Evolutionary conservation across 2,329 filamentous ascomycete genomes (phyloP).

Genomic region (Colletotrichum tamarilloi): DNA sequence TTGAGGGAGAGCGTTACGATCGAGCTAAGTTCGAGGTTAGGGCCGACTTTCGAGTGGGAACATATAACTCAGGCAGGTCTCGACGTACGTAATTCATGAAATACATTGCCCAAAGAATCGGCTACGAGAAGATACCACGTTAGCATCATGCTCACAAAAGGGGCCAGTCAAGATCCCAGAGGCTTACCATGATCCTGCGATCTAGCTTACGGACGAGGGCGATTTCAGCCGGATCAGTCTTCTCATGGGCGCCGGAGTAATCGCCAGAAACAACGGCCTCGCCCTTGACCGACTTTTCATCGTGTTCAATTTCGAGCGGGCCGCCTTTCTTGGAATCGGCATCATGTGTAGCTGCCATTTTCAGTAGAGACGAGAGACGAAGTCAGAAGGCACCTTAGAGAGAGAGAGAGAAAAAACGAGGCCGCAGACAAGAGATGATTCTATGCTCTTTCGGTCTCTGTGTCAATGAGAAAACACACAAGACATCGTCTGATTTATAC

Average conservation of each 20-base stretch:
- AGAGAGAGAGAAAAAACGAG: background rate
- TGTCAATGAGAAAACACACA: background rate
- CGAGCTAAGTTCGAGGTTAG: slow-evolving; percentile 16
- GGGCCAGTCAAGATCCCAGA: no score
- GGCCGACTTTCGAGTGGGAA: background rate
- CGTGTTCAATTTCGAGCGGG: slow-evolving; percentile 17
- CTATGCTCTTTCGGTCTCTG: background rate
- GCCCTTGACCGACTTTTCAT: slow-evolving; percentile 22
- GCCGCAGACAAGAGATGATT: background rate
- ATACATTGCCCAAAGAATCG: slow-evolving; percentile 40
- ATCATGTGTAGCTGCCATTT: background rate
- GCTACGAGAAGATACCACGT: slow-evolving; percentile 26
- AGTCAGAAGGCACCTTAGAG: background rate
- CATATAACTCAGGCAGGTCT: no score
- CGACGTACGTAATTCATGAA: slow-evolving; percentile 36
- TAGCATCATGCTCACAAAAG: background rate
- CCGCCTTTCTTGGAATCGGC: background rate
- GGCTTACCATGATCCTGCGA: slow-evolving; percentile 39
- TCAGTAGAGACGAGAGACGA: background rate
- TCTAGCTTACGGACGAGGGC: slow-evolving; percentile 41
- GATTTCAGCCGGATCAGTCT: slow-evolving; percentile 40
- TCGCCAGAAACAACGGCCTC: slow-evolving; percentile 12
- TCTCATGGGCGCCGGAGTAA: slow-evolving; percentile 40
- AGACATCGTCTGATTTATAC: slow-evolving; percentile 2
- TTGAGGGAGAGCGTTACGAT: slow-evolving; percentile 39